Percentiles rank a stretch among this genome's conserved stretches.
phyloP scores from a whole-genome alignment of 768 basidiomycete genomes.

The Boletus reticuloceps region DNA sequence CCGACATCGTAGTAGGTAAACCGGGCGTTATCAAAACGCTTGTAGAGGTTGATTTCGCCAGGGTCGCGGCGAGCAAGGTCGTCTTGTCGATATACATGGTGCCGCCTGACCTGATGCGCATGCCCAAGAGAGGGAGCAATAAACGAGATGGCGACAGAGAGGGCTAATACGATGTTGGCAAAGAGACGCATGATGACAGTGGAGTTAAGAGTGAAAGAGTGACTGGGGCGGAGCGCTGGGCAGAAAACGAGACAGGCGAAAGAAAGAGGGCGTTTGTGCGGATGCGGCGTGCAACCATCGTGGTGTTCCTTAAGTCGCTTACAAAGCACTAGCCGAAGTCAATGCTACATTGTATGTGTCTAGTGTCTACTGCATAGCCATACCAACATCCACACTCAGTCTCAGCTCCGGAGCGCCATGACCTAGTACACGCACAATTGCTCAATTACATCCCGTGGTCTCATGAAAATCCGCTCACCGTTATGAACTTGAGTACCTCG shows the following conservation, averaged over 20 bases:
- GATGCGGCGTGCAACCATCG: not conserved
- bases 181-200: conserved; percentile 22
- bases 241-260: conserved; percentile 3
- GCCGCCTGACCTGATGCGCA: conserved; percentile 20
- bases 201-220: conserved; percentile 13
- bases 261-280: not conserved
- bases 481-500: conserved; percentile 82
- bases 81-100: conserved; percentile 20
- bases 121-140: conserved; percentile 18
- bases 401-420: conserved; percentile 52
- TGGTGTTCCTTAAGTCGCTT: not conserved
- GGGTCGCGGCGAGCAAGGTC: conserved; percentile 26
- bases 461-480: conserved; percentile 44
- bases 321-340: conserved; percentile 1
- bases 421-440: conserved; percentile 33
- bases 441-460: not conserved
- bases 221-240: conserved; percentile 10
- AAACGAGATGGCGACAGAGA: conserved; percentile 19
- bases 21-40: conserved; percentile 22
- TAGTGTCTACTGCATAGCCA: too few species aligned
- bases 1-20: conserved; percentile 42
- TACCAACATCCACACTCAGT: too few species aligned
- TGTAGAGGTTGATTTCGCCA: conserved; percentile 21
- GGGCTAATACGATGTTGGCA: conserved; percentile 15
- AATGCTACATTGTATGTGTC: too few species aligned